Base-by-base conservation (phyloP, 192 early-diverging fungal genomes). In the Phlyctochytrium arcticum region DNA sequence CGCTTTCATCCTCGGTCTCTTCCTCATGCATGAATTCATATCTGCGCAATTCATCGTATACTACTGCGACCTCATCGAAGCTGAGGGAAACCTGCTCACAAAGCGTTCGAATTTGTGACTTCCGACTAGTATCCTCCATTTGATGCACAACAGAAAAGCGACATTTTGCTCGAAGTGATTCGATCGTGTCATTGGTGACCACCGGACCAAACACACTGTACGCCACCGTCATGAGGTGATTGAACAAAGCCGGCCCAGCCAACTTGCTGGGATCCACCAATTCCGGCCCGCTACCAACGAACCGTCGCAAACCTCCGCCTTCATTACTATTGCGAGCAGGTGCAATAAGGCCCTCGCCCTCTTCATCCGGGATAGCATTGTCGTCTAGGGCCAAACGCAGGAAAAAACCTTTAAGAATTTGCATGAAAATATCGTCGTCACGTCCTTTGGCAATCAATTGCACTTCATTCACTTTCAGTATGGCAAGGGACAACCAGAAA, bases 381-480 rank as follows among this genome's bases (percentile, higher is more conserved):
- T 59, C 59, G 23, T 76, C 58, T 6, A 32, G 31, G 19, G 71
- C 82, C 19, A 85, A 58, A 35, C 81, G 57, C 31, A 68, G 62
- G 58, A 83, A 85, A 50, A 80, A 85, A 27, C 68, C 65, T 48
- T 85, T 85, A 19, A 85, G 31, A 29, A 85, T 80, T 10, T 60
- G 49, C 46, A 78, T 65, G 49, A 84, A 85, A 34, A 81, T 62
- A 48, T 85, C 81, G 60, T 85, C 83, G 54, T 85, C 83, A 17
- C 67, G 60, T 12, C 79, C 79, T 12, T 60, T 34, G 2, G 54
- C 19, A 0, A 82, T 54, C 15, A 85, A 60, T 57, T 77, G 55
- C 30, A 36, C 51, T 68, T 85, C 84, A 54, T 82, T 85, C 33
- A 82, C 54, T 59, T 84, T 85, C 35, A 85, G 48, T 26, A 85